Percentiles rank a stretch among this genome's conserved stretches.
Evolutionary conservation across 75 land plant genomes (phyloP).

Genomic region (Pinus albicaulis): DNA sequence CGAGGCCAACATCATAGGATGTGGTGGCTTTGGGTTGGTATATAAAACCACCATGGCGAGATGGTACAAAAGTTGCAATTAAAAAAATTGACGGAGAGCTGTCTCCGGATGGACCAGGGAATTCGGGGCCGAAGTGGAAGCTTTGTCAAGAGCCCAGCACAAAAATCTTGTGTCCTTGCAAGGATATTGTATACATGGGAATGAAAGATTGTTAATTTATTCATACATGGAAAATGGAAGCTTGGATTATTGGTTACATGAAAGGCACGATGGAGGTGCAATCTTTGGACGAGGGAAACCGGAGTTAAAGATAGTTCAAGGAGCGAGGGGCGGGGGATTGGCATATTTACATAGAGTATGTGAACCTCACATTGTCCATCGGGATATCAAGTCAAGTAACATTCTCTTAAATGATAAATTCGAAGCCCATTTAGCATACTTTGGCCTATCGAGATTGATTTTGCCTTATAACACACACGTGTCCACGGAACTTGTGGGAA

Average conservation of each 20-base stretch:
- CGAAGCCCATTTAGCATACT: constrained; percentile 80
- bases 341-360: constrained; percentile 70
- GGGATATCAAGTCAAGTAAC: constrained; percentile 80
- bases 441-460: constrained; percentile 73
- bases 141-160: constrained; percentile 73
- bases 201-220: constrained; percentile 57
- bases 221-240: constrained; percentile 83
- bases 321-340: constrained; percentile 65
- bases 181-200: constrained; percentile 58
- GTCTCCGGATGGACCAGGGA: constrained; percentile 72
- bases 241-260: constrained; percentile 77
- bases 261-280: constrained; percentile 43
- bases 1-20: constrained; percentile 72
- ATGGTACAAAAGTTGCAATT: constrained; percentile 64
- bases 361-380: constrained; percentile 64
- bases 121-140: constrained; percentile 67
- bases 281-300: constrained; percentile 44
- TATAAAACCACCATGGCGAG: constrained; percentile 52
- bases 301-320: constrained; percentile 57
- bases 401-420: constrained; percentile 66
- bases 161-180: constrained; percentile 65
- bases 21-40: constrained; percentile 77
- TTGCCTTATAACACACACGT: constrained; percentile 67
- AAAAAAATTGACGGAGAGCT: constrained; percentile 71
- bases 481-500: constrained; percentile 72